Base-by-base conservation (phyloP, 129 eudicot species). In the Ambrosia trifida region DNA sequence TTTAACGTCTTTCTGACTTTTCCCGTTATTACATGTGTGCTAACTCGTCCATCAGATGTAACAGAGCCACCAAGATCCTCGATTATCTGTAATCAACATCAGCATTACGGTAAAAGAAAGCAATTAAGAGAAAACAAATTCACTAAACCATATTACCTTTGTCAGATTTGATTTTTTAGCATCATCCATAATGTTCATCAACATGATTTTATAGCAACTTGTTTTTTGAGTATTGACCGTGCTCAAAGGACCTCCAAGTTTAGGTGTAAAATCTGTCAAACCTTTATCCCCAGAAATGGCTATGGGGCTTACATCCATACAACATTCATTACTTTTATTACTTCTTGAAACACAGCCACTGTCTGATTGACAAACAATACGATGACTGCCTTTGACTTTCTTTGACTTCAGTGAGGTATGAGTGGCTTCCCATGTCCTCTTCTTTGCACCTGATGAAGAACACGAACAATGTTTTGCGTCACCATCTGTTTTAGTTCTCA, bases 131-230 rank as follows among this genome's bases (percentile, higher is more conserved):
- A 38, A 35, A 16, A 44, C 61, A 16, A 3, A 78, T 62, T n/a
- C 4, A 70, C 41, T 52, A 66, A 45, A 44, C 41, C 41, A 53
- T 65, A 58, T 59, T 73, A 92, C 98, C 98, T 89, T 93, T 45
- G 88, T 81, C 35, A 89, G 87, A 74, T 64, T 65, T 70, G 85
- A 61, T 64, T 82, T 90, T 78, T 89, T 93, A 33, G 81, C 82
- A 54, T 84, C 85, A 61, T 93, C 95, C 5, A 91, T 95, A 79
- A 93, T 93, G 81, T 93, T 84, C 98, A 93, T 93, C 49, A 93
- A 67, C 91, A 93, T 87, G 74, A 93, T 74, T 51, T 72, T 87
- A 63, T 77, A 74, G 74, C 63, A 28, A 11, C 62, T 78, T 40
- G 64, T 78, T 28, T 58, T 70, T 72, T 38, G 65, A 41, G 64